Evolutionary conservation across 1,284 basidiomycete species (phyloP), one percentile per base, ranked within the genome.

Genomic region (Ustilago hordei): DNA sequence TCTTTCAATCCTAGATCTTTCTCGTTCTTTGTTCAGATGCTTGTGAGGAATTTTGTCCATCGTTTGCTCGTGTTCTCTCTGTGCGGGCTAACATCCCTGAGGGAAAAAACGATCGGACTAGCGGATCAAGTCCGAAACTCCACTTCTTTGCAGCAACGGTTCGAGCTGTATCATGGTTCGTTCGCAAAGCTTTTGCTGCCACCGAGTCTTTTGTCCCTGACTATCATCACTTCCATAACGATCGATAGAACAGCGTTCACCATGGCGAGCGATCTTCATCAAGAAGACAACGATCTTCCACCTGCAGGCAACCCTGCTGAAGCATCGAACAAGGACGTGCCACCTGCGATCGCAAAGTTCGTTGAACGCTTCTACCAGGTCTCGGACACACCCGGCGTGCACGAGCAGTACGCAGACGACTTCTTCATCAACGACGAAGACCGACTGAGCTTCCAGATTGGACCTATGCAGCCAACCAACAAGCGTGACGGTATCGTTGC

Each of bases 401-500:
- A 78, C 60, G 56, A 70, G 41, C 55, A 78, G 55, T 80, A 78
- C 38, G 71, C 65, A 2, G 73, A 73, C 32, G 63, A 69, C 6
- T 58, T 55, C 31, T 71, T 65, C 47, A 65, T 74, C 53, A 28
- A 68, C 47, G 71, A 74, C n/a, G 60, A 68, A 15, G 23, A 68
- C 4, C 57, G 71, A 0, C 56, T 70, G 11, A 65, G 63, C 50
- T 80, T 80, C 53, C 78, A 80, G 55, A 80, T 80, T 34, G 78
- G 78, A 19, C 78, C 78, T 1, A 80, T 80, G 78, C 65, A 70
- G 32, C 60, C 62, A 5, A 69, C 75, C 31, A 66, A 60, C 59
- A 45, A 61, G 39, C 67, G 55, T 12, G 64, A 63, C 1, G 70
- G 68, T 12, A 65, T 80, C 9, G 55, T 78, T 4, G 62, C 59